Evolutionary conservation across 2,329 filamentous ascomycete genomes (phyloP).

Genomic region (Gaeumannomyces tritici): DNA sequence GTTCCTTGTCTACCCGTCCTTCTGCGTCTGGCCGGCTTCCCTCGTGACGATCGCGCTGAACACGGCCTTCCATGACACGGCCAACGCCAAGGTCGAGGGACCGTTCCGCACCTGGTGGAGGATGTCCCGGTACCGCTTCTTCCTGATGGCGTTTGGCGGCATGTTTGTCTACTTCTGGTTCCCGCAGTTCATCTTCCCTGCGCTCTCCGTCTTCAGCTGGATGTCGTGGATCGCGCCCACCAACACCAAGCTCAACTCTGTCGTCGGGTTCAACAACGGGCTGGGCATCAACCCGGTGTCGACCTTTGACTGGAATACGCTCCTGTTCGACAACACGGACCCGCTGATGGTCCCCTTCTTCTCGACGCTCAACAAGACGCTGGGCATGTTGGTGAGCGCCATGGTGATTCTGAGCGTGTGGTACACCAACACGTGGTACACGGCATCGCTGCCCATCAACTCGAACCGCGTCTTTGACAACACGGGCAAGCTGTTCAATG

Average conservation of each 20-base stretch:
- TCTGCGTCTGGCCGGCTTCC: constrained; percentile 40
- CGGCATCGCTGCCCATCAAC: constrained; percentile 40
- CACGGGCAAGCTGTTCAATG: constrained; percentile 36
- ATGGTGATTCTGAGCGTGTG: constrained; percentile 47
- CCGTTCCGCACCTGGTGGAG: constrained; percentile 29
- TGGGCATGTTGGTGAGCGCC: constrained; percentile 45
- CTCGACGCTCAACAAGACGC: constrained; percentile 51
- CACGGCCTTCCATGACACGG: constrained; percentile 34
- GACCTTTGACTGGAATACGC: constrained; percentile 30
- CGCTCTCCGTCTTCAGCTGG: constrained; percentile 38
- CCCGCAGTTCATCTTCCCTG: constrained; percentile 37
- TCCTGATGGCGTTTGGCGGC: constrained; percentile 27
- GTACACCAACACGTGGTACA: constrained; percentile 49
- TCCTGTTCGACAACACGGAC: constrained; percentile 14
- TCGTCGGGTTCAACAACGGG: constrained; percentile 23
- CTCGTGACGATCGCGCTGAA: constrained; percentile 37
- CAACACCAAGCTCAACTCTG: constrained; percentile 19
- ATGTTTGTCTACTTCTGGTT: constrained; percentile 46
- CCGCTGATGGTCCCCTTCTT: constrained; percentile 38
- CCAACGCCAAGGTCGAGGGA: constrained; percentile 23
- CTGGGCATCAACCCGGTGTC: constrained; percentile 24
- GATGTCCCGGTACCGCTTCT: constrained; percentile 35
- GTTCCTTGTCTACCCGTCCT: constrained; percentile 41
- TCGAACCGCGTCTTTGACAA: constrained; percentile 41
- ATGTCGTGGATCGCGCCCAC: constrained; percentile 41